Percentiles rank a stretch among this genome's conserved stretches.
These are phyloP conservation scores for Globisporangium echinulatum DNA, from an alignment of 352 stramenopile genomes.

Conservation along the genomic window DNA sequence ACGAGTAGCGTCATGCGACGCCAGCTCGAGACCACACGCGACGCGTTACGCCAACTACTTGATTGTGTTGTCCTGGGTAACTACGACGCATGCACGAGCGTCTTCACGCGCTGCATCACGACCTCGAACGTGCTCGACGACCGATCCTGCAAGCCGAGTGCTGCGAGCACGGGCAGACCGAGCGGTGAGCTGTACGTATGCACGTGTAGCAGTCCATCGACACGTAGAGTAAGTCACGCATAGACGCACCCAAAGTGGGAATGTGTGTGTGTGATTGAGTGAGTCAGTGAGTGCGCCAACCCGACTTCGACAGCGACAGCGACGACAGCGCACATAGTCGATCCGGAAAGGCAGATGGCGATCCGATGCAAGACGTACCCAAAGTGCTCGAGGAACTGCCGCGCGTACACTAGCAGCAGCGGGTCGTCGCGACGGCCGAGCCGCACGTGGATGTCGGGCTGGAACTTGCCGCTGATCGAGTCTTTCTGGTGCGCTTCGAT, in stretches of 20 bases:
- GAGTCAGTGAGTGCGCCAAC: not conserved
- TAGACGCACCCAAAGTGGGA: not conserved
- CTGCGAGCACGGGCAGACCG: constrained; percentile 59
- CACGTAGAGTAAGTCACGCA: not conserved
- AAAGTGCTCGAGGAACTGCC: constrained; percentile 82
- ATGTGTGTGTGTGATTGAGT: not conserved
- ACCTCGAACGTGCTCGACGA: constrained; percentile 66
- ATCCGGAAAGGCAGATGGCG: no score
- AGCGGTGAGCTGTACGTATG: constrained; percentile 36
- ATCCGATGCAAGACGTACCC: constrained; percentile 28
- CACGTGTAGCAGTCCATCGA: not conserved
- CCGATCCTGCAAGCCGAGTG: constrained; percentile 73
- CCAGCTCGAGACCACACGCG: no score
- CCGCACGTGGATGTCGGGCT: constrained; percentile 70
- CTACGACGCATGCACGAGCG: constrained; percentile 20
- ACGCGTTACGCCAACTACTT: no score
- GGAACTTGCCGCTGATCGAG: constrained; percentile 70
- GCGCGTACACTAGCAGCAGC: constrained; percentile 75
- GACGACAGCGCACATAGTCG: no score
- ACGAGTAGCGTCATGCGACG: no score
- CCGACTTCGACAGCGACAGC: no score
- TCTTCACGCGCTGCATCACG: constrained; percentile 59
- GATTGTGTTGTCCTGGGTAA: not conserved
- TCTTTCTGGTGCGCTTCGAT: constrained; percentile 72
- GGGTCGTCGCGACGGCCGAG: constrained; percentile 75